phyloP scores from a whole-genome alignment of 352 stramenopile species.

The Lagenidium sp. region DNA sequence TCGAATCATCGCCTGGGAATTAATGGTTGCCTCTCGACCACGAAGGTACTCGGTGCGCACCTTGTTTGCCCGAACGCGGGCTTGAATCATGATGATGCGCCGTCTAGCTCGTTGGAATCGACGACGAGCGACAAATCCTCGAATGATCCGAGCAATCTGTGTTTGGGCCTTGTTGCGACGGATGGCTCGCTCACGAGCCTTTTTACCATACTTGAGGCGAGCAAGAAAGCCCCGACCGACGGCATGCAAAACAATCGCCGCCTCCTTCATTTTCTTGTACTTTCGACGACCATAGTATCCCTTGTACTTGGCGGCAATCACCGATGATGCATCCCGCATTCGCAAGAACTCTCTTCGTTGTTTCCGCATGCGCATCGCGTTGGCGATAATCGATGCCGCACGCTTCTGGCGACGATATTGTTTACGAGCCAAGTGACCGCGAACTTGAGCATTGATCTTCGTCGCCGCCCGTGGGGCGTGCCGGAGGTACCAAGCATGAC shows the following conservation, averaged over 20 bases:
- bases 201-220: slow-evolving; percentile 83
- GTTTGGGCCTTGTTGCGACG: slow-evolving; percentile 71
- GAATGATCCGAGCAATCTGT: slow-evolving; percentile 63
- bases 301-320: slow-evolving; percentile 76
- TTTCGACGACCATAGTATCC: slow-evolving; percentile 44
- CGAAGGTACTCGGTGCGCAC: slow-evolving; percentile 84
- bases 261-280: slow-evolving; percentile 60
- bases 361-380: slow-evolving; percentile 55
- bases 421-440: slow-evolving; percentile 55
- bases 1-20: slow-evolving; percentile 85
- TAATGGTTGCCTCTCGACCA: slow-evolving; percentile 78
- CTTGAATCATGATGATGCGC: slow-evolving; percentile 84
- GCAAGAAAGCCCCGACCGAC: slow-evolving; percentile 70
- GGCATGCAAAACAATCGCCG: slow-evolving; percentile 71
- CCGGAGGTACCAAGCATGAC: slow-evolving; percentile 60
- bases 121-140: slow-evolving; percentile 56
- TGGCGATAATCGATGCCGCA: slow-evolving; percentile 62
- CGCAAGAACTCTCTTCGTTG: slow-evolving; percentile 54
- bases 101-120: slow-evolving; percentile 37
- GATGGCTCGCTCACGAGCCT: slow-evolving; percentile 61
- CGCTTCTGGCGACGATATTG: slow-evolving; percentile 57
- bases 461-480: slow-evolving; percentile 64
- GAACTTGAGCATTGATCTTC: slow-evolving; percentile 70
- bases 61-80: slow-evolving; percentile 75
- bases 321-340: slow-evolving; percentile 45